Evolutionary conservation across 495 filamentous ascomycete genomes (phyloP).

Genomic region (Tuber magnatum): DNA sequence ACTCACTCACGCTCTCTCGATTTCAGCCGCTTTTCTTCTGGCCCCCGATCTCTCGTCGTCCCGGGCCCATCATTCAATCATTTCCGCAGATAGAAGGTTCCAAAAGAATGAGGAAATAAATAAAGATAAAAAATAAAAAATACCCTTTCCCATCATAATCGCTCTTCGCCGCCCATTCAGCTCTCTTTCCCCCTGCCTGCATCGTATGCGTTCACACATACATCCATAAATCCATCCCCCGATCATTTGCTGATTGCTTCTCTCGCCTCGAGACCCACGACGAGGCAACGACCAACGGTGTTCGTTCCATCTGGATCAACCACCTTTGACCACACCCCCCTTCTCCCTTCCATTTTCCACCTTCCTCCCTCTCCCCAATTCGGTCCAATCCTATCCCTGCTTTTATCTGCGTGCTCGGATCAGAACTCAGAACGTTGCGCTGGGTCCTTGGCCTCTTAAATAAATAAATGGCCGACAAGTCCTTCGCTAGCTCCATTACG

Average conservation of each 20-base stretch:
- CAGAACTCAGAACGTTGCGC: conserved; percentile 28
- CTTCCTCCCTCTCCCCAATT: conserved; percentile 6
- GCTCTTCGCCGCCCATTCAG: not conserved
- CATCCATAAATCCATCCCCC: conserved; percentile 1
- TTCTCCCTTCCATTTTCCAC: not conserved
- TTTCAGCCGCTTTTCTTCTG: not conserved
- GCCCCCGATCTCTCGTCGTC: not conserved
- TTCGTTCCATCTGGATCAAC: conserved; percentile 34
- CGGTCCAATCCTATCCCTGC: conserved; percentile 35
- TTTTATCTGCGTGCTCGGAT: conserved; percentile 33
- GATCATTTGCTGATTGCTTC: not conserved
- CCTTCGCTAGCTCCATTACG: conserved; percentile 32
- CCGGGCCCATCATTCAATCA: not conserved
- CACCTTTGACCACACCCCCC: conserved; percentile 22
- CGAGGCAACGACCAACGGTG: conserved; percentile 16
- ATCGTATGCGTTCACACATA: not conserved
- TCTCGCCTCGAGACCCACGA: conserved; percentile 1
- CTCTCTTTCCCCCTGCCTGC: not conserved
- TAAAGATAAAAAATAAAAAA: not conserved
- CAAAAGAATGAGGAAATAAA: not conserved
- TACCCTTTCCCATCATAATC: not conserved
- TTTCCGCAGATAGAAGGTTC: not conserved
- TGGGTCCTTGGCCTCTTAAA: conserved; percentile 21
- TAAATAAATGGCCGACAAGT: conserved; percentile 35
- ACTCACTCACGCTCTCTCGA: not conserved